Evolutionary conservation across 208 protist species (phyloP), one percentile per base, ranked within the genome.

Genomic region (Borovskyia barvae): DNA sequence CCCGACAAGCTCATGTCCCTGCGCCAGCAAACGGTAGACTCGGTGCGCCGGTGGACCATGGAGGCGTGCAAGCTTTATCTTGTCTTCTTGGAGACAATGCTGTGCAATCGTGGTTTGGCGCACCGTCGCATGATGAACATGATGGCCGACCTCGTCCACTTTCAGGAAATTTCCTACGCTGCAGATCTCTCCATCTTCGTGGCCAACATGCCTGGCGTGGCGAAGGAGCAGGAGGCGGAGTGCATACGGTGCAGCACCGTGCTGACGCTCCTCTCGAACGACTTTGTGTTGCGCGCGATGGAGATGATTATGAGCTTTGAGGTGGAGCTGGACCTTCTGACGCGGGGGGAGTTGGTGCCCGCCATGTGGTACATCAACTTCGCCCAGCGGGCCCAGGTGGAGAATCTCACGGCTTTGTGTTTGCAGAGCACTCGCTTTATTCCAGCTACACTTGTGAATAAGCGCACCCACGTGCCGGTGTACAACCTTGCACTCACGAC

Each of bases 341-440:
- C 75, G n/a, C 75, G 77, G 35, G 87, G 66, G 1, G 83, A 94
- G 73, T 41, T 87, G 9, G 48, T 90, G 40, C 78, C 87, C 15
- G 80, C 82, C 25, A 72, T 91, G 46, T 90, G 83, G 87, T 91
- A 91, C 63, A 55, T 85, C 36, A 88, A 82, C 68, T 89, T 86
- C 32, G 70, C 71, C 7, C 74, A 88, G 56, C 72, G 81, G 11
- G 76, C 78, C 3, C 82, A 87, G 72, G 47, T 69, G 33, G 81
- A 91, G 54, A 94, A 94, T 72, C 26, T 87, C 36, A 61, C 63
- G n/a, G 42, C 77, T 17, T 58, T 94, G 28, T 68, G 55, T 51
- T 51, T 88, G 40, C 65, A 77, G 53, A 77, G 59, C 60, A 84
- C 62, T 30, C 45, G 62, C n/a, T 79, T 77, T 33, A 82, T 91